phyloP scores from a whole-genome alignment of 2,329 filamentous ascomycete genomes.

The Aspergillaceae sp. region DNA sequence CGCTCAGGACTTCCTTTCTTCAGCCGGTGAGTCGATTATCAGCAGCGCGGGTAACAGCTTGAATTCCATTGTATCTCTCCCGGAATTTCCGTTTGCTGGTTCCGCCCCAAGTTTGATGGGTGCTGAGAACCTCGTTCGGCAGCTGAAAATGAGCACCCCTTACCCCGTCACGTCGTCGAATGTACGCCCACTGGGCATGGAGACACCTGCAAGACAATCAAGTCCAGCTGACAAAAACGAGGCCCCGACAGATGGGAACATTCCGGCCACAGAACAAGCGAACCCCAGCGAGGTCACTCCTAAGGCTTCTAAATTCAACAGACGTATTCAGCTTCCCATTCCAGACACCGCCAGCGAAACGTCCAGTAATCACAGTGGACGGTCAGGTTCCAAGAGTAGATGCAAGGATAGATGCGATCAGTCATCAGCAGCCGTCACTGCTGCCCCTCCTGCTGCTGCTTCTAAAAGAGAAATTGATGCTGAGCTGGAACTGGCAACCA shows the following conservation, averaged over 20 bases:
- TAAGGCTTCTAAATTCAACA: conserved; percentile 24
- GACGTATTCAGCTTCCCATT: conserved; percentile 32
- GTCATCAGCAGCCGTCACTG: neutral
- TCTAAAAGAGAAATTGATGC: conserved; percentile 17
- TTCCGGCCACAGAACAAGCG: conserved; percentile 6
- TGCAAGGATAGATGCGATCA: neutral
- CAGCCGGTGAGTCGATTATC: conserved; percentile 31
- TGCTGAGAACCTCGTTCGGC: conserved; percentile 39
- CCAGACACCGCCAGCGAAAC: conserved; percentile 31
- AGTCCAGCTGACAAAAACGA: conserved; percentile 18
- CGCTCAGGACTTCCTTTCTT: conserved; percentile 32
- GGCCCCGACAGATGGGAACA: conserved; percentile 15
- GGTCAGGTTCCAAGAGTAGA: conserved; percentile 6
- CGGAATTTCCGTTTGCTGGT: conserved; percentile 25
- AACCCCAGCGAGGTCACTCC: conserved; percentile 20
- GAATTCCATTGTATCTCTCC: conserved; percentile 31
- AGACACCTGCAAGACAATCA: conserved; percentile 25
- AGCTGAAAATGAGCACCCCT: conserved; percentile 41
- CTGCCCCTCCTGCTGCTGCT: conserved; percentile 2
- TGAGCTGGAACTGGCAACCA: conserved; percentile 35
- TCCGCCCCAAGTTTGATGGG: conserved; percentile 41
- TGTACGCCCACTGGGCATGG: conserved; percentile 21
- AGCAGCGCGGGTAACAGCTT: conserved; percentile 26
- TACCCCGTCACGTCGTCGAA: conserved; percentile 25
- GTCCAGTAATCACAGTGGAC: conserved; percentile 17